Base-by-base conservation (phyloP, 495 filamentous ascomycete species). In the Neurospora africana region DNA sequence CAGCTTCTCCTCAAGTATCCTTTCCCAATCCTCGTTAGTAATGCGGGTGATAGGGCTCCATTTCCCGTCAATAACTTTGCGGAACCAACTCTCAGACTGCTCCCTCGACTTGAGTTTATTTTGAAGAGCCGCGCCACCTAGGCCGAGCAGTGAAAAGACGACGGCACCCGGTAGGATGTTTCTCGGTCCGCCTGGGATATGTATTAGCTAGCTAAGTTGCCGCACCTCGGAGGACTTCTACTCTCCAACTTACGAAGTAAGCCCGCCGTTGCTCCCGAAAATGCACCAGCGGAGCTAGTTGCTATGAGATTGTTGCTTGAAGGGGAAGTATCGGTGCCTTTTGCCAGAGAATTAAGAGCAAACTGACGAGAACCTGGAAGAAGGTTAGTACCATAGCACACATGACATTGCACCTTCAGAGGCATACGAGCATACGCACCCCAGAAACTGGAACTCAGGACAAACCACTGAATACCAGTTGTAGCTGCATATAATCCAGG, bases 1-100 rank as follows among this genome's bases (percentile, higher is more conserved):
- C 27, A 97, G 74, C 79, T 91, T 93, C 78, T 96, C 93, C 75
- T 87, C 84, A 43, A 98, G 79, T 75, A 93, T 91, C 8, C 84
- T 82, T 73, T 86, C 87, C 75, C 97, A 99, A 37, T 97, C 91
- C 69, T 91, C 85, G 76, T 97, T 90, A 1, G 89, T 90, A 27
- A 99, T 79, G 15, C 83, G 84, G 69, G 87, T 93, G 72, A 98
- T 79, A 3, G 95, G 95, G 76, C 91, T 93, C 90, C 91, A 97
- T 83, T 89, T 92, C 13, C 90, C 92, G 65, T 81, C 81, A 70
- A 87, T 73, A 77, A 83, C 33, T 69, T 68, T 71, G 19, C 11
- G 69, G n/a, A 33, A 33, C 27, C 21, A 33, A 15, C 27, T 67
- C 33, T 68, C 30, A 23, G 41, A 21, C 19, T 37, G 19, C 30